Evolutionary conservation across 1,284 basidiomycete genomes (phyloP).

Genomic region (Trametes pubescens): DNA sequence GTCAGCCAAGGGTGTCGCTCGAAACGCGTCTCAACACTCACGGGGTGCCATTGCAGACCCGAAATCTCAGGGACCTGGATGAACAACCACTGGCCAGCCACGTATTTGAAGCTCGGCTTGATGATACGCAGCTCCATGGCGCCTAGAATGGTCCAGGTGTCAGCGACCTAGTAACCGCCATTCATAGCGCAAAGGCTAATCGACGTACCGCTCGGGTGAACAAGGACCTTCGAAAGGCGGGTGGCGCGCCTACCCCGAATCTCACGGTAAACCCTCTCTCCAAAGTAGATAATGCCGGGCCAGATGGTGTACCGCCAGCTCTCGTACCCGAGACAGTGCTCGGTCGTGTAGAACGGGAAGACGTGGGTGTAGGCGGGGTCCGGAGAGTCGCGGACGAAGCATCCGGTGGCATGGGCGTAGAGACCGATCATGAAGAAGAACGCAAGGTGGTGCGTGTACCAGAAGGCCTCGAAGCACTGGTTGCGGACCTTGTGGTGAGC

Average conservation of each 20-base stretch:
- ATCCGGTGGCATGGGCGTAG: conserved; percentile 89
- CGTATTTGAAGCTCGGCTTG: conserved; percentile 90
- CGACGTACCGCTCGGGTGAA: conserved; percentile 78
- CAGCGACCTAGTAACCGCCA: conserved; percentile 15
- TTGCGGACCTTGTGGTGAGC: conserved; percentile 84
- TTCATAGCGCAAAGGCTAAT: conserved; percentile 5
- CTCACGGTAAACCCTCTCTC: conserved; percentile 83
- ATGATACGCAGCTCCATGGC: conserved; percentile 90
- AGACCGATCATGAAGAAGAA: conserved; percentile 92
- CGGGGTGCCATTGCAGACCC: conserved; percentile 90
- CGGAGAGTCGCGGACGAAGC: conserved; percentile 86
- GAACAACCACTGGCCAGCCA: conserved; percentile 91
- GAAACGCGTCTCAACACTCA: conserved; percentile 46
- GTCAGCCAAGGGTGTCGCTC: conserved; percentile 12
- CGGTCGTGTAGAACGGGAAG: conserved; percentile 86
- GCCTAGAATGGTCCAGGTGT: conserved; percentile 47
- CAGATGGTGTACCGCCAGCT: conserved; percentile 90
- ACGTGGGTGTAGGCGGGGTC: conserved; percentile 68
- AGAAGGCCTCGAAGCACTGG: conserved; percentile 92
- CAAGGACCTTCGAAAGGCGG: conserved; percentile 79
- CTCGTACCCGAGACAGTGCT: conserved; percentile 86
- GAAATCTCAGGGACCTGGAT: conserved; percentile 87
- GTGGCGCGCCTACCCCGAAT: conserved; percentile 80
- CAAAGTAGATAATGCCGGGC: conserved; percentile 87
- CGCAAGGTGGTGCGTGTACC: conserved; percentile 92